Percentiles rank a stretch among this genome's conserved stretches.
Conservation (phyloP, 1,284 basidiomycete species). For the Gomphus bonarii region DNA sequence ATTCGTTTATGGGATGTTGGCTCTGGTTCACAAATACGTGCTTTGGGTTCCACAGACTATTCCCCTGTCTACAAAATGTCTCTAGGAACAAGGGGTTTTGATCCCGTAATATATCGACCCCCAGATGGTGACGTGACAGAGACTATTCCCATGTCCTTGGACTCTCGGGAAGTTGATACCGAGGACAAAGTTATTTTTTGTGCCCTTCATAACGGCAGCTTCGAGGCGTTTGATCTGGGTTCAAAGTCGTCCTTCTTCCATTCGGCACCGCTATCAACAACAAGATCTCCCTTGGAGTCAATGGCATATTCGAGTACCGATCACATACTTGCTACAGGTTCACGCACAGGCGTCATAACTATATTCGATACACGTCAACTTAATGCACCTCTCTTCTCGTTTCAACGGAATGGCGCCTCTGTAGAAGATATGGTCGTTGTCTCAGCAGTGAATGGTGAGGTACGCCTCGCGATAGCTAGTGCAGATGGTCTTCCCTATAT, state of each 20-base stretch:
- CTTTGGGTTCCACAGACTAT: constrained; percentile 24
- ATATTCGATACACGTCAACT: constrained; percentile 46
- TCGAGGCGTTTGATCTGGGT: constrained; percentile 49
- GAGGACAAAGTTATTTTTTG: constrained; percentile 39
- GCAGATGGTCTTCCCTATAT: constrained; percentile 49
- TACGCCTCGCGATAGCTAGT: constrained; percentile 39
- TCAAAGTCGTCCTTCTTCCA: constrained; percentile 35
- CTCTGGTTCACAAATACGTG: constrained; percentile 36
- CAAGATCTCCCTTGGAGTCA: constrained; percentile 35
- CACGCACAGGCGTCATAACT: constrained; percentile 46
- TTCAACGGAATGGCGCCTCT: constrained; percentile 43
- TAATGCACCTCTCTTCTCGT: constrained; percentile 29
- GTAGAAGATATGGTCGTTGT: constrained; percentile 41
- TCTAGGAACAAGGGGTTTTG: constrained; percentile 26
- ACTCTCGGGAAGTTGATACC: constrained; percentile 39
- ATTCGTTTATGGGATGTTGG: constrained; percentile 71
- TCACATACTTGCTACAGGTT: constrained; percentile 50
- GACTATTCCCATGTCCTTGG: constrained; percentile 15
- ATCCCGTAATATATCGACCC: background rate
- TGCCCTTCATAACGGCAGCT: constrained; percentile 45
- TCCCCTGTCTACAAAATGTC: constrained; percentile 36
- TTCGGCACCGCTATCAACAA: constrained; percentile 20
- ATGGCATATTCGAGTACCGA: constrained; percentile 35
- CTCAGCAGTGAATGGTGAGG: constrained; percentile 13
- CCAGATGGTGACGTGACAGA: constrained; percentile 15